phyloP scores from a whole-genome alignment of 495 filamentous ascomycete species.

The Trichoderma orchidacearum region DNA sequence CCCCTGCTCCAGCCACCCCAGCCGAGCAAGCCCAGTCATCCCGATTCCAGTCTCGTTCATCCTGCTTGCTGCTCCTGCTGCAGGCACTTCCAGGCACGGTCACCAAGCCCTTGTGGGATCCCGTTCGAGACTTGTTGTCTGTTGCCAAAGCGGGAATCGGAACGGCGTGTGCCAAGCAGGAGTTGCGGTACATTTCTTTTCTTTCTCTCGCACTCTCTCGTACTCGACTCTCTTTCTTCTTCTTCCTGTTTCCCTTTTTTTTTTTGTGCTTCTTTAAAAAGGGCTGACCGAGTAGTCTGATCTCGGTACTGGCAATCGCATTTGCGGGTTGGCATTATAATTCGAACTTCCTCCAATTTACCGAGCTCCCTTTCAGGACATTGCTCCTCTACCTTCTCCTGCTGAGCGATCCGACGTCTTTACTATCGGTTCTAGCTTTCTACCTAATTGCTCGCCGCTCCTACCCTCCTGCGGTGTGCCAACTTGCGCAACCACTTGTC shows the following conservation, averaged over 20 bases:
- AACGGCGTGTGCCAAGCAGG: not conserved
- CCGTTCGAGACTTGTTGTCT: not conserved
- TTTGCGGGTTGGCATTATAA: not conserved
- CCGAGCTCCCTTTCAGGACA: not conserved
- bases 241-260: not conserved
- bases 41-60: not conserved
- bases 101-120: not conserved
- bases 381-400: not conserved
- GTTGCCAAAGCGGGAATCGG: not conserved
- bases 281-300: not conserved
- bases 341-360: not conserved
- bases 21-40: not conserved
- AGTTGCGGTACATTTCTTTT: not conserved
- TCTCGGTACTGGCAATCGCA: not conserved
- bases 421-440: not conserved
- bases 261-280: not conserved
- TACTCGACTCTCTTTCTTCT: not conserved
- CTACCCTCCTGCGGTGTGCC: not conserved
- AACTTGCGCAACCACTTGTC: not conserved
- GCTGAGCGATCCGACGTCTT: not conserved
- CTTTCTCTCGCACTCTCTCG: not conserved
- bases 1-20: not conserved
- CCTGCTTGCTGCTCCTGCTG: not conserved
- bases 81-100: slow-evolving; percentile 1
- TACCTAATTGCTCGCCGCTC: not conserved